A percentile compares a stretch with the other conserved stretches of the same genome.
phyloP scores from a whole-genome alignment of 2,329 filamentous ascomycete genomes.

The Fulvia fulva region DNA sequence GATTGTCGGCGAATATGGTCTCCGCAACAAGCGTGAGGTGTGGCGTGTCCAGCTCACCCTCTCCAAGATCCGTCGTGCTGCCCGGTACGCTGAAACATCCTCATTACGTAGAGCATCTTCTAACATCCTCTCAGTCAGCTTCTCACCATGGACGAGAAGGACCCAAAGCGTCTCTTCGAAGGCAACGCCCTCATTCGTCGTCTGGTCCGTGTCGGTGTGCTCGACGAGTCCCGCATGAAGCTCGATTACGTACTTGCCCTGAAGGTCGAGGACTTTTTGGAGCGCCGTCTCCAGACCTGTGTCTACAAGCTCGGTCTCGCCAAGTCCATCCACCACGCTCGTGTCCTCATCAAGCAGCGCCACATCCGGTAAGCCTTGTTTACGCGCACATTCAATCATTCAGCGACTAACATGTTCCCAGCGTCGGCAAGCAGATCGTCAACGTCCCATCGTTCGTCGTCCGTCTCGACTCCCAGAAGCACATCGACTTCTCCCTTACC shows the following conservation, averaged over 20 bases:
- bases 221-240: constrained; percentile 99
- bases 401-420: constrained; percentile 31
- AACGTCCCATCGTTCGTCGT: constrained; percentile 99
- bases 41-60: constrained; percentile 99
- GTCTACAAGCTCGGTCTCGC: constrained; percentile 99
- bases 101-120: constrained; percentile 15
- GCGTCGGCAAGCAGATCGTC: constrained; percentile 99
- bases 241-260: constrained; percentile 99
- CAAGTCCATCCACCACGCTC: constrained; percentile 99
- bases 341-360: constrained; percentile 98
- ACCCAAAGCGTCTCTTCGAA: constrained; percentile 99
- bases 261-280: constrained; percentile 99
- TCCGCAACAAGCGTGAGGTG: constrained; percentile 99
- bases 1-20: constrained; percentile 99
- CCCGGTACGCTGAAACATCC: constrained; percentile 64
- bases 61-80: constrained; percentile 99
- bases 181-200: constrained; percentile 99
- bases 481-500: constrained; percentile 98
- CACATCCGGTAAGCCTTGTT: constrained; percentile 79
- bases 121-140: constrained; percentile 69
- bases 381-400: constrained; percentile 2
- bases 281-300: constrained; percentile 98
- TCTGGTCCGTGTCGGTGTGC: constrained; percentile 98
- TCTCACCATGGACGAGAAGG: constrained; percentile 99
- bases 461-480: constrained; percentile 99